Conservation (phyloP, 345 rosid species). For the Melastoma malabathricum region DNA sequence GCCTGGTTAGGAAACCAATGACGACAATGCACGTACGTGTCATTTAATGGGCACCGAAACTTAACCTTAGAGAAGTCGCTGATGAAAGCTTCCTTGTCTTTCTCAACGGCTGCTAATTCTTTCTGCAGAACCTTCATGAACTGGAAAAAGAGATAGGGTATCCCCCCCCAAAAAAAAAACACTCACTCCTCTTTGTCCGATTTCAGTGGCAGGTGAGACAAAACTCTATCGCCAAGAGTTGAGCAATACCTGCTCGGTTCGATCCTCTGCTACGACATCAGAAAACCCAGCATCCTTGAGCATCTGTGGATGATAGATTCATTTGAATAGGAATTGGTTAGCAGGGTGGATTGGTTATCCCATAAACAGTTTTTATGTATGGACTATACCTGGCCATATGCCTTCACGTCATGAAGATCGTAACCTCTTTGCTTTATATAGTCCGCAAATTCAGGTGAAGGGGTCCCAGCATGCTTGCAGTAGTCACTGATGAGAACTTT, state of each 20-base stretch:
- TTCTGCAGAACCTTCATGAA: constrained; percentile 56
- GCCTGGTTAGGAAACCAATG: neutral
- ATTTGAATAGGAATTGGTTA: neutral
- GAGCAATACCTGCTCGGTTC: constrained; percentile 57
- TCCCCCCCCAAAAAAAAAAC: no score
- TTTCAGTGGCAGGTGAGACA: no score
- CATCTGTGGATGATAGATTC: constrained; percentile 1
- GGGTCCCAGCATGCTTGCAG: constrained; percentile 57
- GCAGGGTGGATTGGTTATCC: neutral
- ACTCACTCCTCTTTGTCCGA: no score
- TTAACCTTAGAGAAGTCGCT: constrained; percentile 65
- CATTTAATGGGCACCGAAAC: neutral
- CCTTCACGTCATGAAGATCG: constrained; percentile 71
- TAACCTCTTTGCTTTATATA: constrained; percentile 87
- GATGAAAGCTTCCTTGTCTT: constrained; percentile 61
- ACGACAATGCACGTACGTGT: no score
- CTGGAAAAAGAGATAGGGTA: constrained; percentile 24
- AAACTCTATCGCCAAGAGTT: neutral
- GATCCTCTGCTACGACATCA: constrained; percentile 65
- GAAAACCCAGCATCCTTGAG: constrained; percentile 61
- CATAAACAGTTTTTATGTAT: neutral
- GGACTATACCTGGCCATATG: constrained; percentile 65
- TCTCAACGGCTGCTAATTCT: constrained; percentile 53
- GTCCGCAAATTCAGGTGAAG: constrained; percentile 51
- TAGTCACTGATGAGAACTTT: constrained; percentile 86